A percentile compares a stretch with the other conserved stretches of the same genome.
phyloP scores from a whole-genome alignment of 768 basidiomycete genomes.

The Hydnum rufescens region DNA sequence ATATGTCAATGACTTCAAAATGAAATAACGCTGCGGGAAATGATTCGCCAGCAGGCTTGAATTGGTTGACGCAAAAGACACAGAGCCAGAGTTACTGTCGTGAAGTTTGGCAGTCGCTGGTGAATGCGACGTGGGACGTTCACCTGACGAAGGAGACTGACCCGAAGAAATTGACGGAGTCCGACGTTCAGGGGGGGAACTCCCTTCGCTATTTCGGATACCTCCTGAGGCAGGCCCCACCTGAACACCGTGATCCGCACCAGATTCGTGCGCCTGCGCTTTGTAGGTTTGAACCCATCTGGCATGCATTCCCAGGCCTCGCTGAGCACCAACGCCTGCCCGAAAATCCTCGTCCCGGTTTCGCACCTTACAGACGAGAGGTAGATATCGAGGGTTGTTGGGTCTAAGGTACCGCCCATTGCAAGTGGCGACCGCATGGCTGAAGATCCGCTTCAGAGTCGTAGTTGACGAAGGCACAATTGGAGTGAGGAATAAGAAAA shows the following conservation, averaged over 20 bases:
- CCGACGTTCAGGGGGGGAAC: too few species aligned
- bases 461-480: constrained; percentile 88
- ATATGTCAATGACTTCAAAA: constrained; percentile 71
- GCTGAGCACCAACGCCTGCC: constrained; percentile 81
- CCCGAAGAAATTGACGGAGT: too few species aligned
- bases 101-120: neutral
- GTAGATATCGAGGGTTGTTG: constrained; percentile 48
- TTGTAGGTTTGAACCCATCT: constrained; percentile 69
- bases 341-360: constrained; percentile 66
- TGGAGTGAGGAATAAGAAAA: constrained; percentile 87
- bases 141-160: neutral
- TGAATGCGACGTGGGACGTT: neutral
- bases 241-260: too few species aligned
- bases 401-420: constrained; percentile 54
- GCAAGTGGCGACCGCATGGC: constrained; percentile 47
- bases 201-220: too few species aligned
- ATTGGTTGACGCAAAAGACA: constrained; percentile 59
- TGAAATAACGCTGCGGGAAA: constrained; percentile 83
- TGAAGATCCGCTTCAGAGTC: constrained; percentile 38
- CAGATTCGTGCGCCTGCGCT: too few species aligned
- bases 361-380: constrained; percentile 67
- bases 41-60: constrained; percentile 57
- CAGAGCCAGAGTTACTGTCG: constrained; percentile 29
- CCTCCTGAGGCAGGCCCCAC: too few species aligned
- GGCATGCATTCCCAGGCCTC: constrained; percentile 67